A percentile compares a stretch with the other conserved stretches of the same genome.
Evolutionary conservation across 305 asterid species (phyloP).

Genomic region (Nicotiana rustica): DNA sequence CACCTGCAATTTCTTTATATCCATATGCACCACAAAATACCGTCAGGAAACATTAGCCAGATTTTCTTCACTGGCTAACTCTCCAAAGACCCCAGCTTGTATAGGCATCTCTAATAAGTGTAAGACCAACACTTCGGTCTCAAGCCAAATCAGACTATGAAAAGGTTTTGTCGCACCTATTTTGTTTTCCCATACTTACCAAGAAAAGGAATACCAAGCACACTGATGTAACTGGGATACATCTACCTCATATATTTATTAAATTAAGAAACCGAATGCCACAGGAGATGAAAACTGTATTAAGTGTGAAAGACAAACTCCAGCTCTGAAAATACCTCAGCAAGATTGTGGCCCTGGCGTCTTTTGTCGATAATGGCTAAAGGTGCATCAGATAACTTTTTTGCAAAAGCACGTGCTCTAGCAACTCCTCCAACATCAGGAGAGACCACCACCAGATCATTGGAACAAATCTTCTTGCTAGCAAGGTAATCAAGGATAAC

Average conservation of each 20-base stretch:
- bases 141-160: not conserved
- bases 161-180: not conserved
- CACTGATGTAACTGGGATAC: not conserved
- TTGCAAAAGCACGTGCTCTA: constrained; percentile 92
- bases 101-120: not conserved
- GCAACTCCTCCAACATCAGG: constrained; percentile 99
- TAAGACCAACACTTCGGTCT: not conserved
- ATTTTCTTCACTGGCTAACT: too few relatives aligned
- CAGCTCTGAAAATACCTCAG: constrained; percentile 63
- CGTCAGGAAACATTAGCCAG: too few relatives aligned
- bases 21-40: too few relatives aligned
- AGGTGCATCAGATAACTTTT: constrained; percentile 89
- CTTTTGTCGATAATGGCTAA: constrained; percentile 93
- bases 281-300: not conserved
- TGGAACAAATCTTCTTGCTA: constrained; percentile 76
- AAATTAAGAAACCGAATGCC: too few relatives aligned
- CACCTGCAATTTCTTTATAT: too few relatives aligned
- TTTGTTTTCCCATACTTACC: not conserved
- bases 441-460: constrained; percentile 90
- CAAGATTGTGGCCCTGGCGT: constrained; percentile 79
- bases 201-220: not conserved
- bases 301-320: not conserved
- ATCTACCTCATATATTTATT: not conserved
- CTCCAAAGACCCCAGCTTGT: too few relatives aligned
- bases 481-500: constrained; percentile 96